Base-by-base conservation (phyloP, 2,329 filamentous ascomycete species). In the Alternaria ethzedia region DNA sequence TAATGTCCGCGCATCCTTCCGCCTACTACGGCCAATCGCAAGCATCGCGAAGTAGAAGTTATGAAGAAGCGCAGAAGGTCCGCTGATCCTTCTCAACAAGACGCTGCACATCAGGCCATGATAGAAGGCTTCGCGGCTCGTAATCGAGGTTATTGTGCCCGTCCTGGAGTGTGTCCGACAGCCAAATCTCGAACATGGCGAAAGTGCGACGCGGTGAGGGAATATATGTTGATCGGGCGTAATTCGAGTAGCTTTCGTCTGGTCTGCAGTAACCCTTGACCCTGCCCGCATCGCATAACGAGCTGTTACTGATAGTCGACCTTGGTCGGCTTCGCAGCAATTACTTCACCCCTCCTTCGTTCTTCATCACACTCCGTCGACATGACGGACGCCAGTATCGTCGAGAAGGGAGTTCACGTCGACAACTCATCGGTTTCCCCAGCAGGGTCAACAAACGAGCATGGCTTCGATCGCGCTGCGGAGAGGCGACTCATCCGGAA, bases 401-500 rank as follows among this genome's bases (percentile, higher is more conserved):
- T 41, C 12, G 67, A 70, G 54, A 74, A 71, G 52, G 63, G 62
- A 32, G 50, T 23, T 10, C 30, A 50, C 10, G 54, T 66, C 17
- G 50, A 64, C 6, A 45, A 63, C 44, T 36, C 59, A 4, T 7
- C 57, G 2, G 43, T 57, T 1, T 73, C 72, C 12, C 54, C 62
- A 11, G 49, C 59, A 3, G 43, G 46, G 1, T 67, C 66, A 5
- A 66, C 57, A 2, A 11, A 50, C 10, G 59, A 64, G 26, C 63
- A 61, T 11, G 60, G 69, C 2, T 65, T 75, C 13, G 73, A 78
- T 59, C 70, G 61, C 17, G 64, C 59, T 15, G 72, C 72, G 15
- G 75, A 79, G 50, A 55, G 65, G 20, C 66, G 66, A 9, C 66
- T 79, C 4, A 11, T 78, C 12, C 70, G 73, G 13, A 76, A 77